Evolutionary conservation across 176 grass and related monocot species (phyloP).

Genomic region (Pontederia crassipes): DNA sequence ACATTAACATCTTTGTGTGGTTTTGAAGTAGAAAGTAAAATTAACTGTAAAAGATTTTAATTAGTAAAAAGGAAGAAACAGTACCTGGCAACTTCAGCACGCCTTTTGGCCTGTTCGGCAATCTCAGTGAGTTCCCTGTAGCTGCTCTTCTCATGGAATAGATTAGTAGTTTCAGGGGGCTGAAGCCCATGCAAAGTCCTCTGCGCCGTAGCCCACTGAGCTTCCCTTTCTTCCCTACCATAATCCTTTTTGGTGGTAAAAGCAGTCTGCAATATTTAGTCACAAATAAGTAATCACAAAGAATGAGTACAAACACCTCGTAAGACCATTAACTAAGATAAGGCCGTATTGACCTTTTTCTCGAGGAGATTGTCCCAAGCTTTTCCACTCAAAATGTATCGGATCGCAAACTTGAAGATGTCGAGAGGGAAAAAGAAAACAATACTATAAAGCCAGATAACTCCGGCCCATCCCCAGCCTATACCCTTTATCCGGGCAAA

Average conservation of each 20-base stretch:
- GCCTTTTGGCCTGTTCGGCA: slow-evolving; percentile 12
- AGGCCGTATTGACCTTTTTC: background rate
- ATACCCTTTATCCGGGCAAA: slow-evolving; percentile 15
- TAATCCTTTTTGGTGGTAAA: slow-evolving; percentile 21
- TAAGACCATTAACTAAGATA: background rate
- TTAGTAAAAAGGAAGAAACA: background rate
- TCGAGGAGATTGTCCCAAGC: slow-evolving; percentile 19
- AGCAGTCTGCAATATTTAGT: slow-evolving; percentile 5
- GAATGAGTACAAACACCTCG: background rate
- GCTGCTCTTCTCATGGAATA: slow-evolving; percentile 16
- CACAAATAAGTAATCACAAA: background rate
- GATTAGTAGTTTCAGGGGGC: slow-evolving; percentile 3
- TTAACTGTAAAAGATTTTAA: background rate
- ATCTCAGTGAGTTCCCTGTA: slow-evolving; percentile 15
- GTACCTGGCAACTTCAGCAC: slow-evolving; percentile 16
- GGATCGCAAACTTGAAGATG: slow-evolving; percentile 16
- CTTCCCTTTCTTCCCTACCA: slow-evolving; percentile 20
- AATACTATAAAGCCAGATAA: slow-evolving; percentile 19
- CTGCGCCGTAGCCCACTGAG: slow-evolving; percentile 15
- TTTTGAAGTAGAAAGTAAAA: background rate
- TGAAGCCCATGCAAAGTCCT: slow-evolving; percentile 21
- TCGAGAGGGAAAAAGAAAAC: slow-evolving; percentile 21
- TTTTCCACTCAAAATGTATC: slow-evolving; percentile 18
- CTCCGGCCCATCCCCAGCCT: slow-evolving; percentile 20
- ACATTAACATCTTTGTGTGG: background rate